These are phyloP conservation scores for Nicotiana tabacum DNA, from an alignment of 257 asterid genomes.

Conservation along the genomic window DNA sequence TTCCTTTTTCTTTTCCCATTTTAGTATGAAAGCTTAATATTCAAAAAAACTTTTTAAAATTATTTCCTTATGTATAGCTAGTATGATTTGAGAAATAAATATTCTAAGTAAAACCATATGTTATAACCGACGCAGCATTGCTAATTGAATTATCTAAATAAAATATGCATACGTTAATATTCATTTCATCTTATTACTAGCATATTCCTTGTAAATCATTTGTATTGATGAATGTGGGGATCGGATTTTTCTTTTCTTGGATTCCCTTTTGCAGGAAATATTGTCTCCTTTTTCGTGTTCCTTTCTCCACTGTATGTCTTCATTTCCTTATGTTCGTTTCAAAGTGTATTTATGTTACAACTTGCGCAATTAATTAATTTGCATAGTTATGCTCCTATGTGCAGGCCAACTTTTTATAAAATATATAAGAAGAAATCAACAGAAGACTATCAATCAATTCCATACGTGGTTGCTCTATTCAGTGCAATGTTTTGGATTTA, in stretches of 20 bases:
- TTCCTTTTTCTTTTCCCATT: no score
- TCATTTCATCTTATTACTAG: no score
- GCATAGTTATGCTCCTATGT: not conserved
- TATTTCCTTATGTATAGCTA: no score
- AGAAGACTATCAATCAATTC: slow-evolving; percentile 34
- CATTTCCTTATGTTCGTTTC: not conserved
- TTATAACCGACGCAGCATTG: not conserved
- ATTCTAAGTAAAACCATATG: not conserved
- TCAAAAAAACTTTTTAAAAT: no score
- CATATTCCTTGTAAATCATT: not conserved
- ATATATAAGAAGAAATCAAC: slow-evolving; percentile 40
- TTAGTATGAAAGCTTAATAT: no score
- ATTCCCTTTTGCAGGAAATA: slow-evolving; percentile 32
- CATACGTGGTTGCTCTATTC: slow-evolving; percentile 35
- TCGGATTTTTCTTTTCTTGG: not conserved
- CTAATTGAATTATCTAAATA: not conserved
- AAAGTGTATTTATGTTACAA: not conserved
- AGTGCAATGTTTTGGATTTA: slow-evolving; percentile 48
- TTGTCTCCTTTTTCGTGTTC: slow-evolving; percentile 33
- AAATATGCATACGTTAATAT: not conserved
- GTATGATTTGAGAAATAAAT: not conserved
- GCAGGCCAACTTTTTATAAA: slow-evolving; percentile 41
- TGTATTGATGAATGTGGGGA: no score
- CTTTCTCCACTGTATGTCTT: slow-evolving; percentile 46
- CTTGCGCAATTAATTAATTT: not conserved